Evolutionary conservation across 805 yeast genomes (phyloP).

Genomic region (Candida railenensis): DNA sequence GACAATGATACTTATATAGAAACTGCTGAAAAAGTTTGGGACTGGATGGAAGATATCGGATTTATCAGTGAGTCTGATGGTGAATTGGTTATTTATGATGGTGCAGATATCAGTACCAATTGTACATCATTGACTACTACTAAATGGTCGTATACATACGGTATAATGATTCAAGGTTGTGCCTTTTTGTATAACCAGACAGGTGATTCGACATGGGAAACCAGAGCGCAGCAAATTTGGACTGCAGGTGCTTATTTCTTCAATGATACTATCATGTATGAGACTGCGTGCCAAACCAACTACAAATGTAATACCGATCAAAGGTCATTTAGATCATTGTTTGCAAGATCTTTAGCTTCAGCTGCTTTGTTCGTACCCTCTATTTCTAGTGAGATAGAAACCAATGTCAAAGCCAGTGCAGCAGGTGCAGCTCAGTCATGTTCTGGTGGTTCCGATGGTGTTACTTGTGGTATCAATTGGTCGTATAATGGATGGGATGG

Average conservation of each 20-base stretch:
- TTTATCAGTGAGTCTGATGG: constrained; percentile 15
- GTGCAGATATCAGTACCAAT: constrained; percentile 50
- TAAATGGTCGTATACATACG: constrained; percentile 74
- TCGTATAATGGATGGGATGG: constrained; percentile 58
- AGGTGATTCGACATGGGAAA: constrained; percentile 28
- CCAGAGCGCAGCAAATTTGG: constrained; percentile 35
- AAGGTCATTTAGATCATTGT: constrained; percentile 70
- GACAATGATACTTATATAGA: constrained; percentile 70
- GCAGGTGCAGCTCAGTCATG: constrained; percentile 75
- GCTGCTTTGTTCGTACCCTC: constrained; percentile 56
- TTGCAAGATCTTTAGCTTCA: constrained; percentile 60
- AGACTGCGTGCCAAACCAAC: constrained; percentile 56
- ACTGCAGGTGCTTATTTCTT: constrained; percentile 39
- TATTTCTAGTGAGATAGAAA: constrained; percentile 39
- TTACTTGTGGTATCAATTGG: constrained; percentile 86
- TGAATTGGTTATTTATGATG: constrained; percentile 49
- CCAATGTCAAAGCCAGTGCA: constrained; percentile 51
- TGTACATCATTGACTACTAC: constrained; percentile 49
- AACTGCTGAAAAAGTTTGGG: constrained; percentile 73
- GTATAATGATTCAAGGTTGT: constrained; percentile 62
- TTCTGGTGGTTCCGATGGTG: constrained; percentile 81
- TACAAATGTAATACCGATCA: constrained; percentile 68
- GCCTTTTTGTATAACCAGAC: constrained; percentile 70
- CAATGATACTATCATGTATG: constrained; percentile 53
- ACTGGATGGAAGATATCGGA: constrained; percentile 62